Base-by-base conservation (phyloP, 768 basidiomycete genomes). In the Asterophora lycoperdoides region DNA sequence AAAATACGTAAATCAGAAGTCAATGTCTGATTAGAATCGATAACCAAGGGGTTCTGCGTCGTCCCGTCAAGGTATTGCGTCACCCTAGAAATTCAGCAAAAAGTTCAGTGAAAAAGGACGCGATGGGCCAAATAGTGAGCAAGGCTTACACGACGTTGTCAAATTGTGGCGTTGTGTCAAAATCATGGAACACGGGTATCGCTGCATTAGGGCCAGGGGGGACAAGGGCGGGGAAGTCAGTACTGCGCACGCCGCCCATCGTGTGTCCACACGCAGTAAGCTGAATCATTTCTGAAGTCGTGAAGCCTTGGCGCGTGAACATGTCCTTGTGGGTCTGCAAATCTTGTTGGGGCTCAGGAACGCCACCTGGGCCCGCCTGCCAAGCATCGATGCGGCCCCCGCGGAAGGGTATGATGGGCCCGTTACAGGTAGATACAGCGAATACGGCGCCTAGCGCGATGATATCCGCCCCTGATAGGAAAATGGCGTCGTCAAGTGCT, bases 261-360 rank as follows among this genome's bases (percentile, higher is more conserved):
- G 75, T 74, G 54, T 79, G 77, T 4, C 77, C 77, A 53, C 77
- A 79, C 2, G 75, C 74, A 17, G 71, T 70, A 40, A 79, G 68
- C 46, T 69, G 64, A 48, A 78, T 77, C 76, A 78, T 78, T 49
- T 78, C 75, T n/a, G 63, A 53, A 19, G 60, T 57, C 8, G 63
- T 68, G 54, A 76, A 78, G 4, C 77, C 77, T 55, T 68, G 64
- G 8, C 68, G 68, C 6, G 66, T 56, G 59, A 78, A 79, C 33
- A 59, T 67, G 28, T 66, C 64, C 14, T 59, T 68, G 43, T 72
- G 67, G 0, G 67, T 69, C 14, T 68, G 56, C 10, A 77, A 56
- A 47, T 66, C 63, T 36, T 76, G 62, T 18, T 72, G 64, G 0
- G 77, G 73, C 36, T 73, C 60, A 2, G 78, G 78, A 14, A 73